Base-by-base conservation (phyloP, 371 early-diverging fungal species). In the Parasitella parasitica region DNA sequence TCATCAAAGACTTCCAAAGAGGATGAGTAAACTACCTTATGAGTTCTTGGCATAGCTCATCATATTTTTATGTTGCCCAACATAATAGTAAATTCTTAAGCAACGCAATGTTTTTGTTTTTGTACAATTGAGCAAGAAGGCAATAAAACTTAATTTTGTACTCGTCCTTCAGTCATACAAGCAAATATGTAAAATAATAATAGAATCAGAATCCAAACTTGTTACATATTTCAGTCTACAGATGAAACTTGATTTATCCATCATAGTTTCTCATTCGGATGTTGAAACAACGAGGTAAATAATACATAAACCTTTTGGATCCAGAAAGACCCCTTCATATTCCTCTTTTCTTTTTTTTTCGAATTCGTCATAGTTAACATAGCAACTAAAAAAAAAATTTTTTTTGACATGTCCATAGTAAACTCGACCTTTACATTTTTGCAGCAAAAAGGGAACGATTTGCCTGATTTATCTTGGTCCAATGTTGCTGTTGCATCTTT, bases 401-500 rank as follows among this genome's bases (percentile, higher is more conserved):
- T n/a, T 16, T n/a, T 16, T 7, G 41, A 18, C 41, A 41, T 41
- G 41, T 41, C 41, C 2, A 18, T 41, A 7, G 0, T 41, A 0
- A 41, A 41, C 41, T 41, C 18, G 9, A 41, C 41, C 18, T n/a
- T 41, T 8, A 18, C 41, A 16, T 6, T 27, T 5, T 15, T 41
- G 16, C 24, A 32, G 34, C 27, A 53, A 13, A 48, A 35, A 3
- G 35, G 43, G 11, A 53, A 53, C 11, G 24, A 60, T 13, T 46
- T 67, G 5, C 69, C 69, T 3, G 41, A 69, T 27, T 51, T 71
- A 27, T 57, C 66, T 6, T 72, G 73, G 73, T 39, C 39, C 11
- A 80, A 82, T 56, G 80, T 82, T 8, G 80, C 67, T 26, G 69
- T 79, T 48, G 82, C 82, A 8, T 76, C 76, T 2, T 15, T 36